phyloP scores from a whole-genome alignment of 2,329 filamentous ascomycete genomes.

The Diplocarpon rosae region DNA sequence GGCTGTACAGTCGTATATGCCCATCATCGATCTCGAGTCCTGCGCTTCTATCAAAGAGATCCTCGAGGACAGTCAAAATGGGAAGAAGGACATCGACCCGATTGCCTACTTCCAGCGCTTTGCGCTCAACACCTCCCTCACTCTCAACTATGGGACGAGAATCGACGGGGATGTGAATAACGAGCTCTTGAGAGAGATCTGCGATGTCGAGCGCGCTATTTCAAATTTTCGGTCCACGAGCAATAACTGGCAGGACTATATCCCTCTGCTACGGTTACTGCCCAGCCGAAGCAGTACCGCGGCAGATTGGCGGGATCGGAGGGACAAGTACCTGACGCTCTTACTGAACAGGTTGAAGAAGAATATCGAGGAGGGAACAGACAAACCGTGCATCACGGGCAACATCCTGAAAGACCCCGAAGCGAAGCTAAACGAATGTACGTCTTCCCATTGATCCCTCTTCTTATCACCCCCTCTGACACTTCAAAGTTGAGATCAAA shows the following conservation, averaged over 20 bases:
- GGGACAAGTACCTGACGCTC: conserved; percentile 53
- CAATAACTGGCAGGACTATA: conserved; percentile 78
- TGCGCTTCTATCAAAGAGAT: conserved; percentile 63
- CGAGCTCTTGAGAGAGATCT: conserved; percentile 60
- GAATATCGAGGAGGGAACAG: conserved; percentile 48
- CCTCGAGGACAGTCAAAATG: conserved; percentile 50
- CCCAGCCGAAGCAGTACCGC: conserved; percentile 52
- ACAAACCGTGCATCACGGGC: conserved; percentile 57
- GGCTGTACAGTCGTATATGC: conserved; percentile 68
- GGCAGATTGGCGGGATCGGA: conserved; percentile 51
- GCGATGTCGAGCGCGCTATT: conserved; percentile 63
- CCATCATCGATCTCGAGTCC: conserved; percentile 69
- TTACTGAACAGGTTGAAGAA: conserved; percentile 50
- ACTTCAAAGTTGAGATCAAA: conserved; percentile 55
- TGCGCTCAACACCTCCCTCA: conserved; percentile 66
- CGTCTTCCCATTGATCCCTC: conserved; percentile 11
- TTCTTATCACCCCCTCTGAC: conserved; percentile 29
- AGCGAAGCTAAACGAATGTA: conserved; percentile 56
- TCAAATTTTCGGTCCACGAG: conserved; percentile 68
- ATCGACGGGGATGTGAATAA: conserved; percentile 61
- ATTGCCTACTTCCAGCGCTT: conserved; percentile 64
- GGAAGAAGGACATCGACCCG: conserved; percentile 55
- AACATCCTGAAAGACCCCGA: conserved; percentile 52
- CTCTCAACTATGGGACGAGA: conserved; percentile 68
- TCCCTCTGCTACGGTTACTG: conserved; percentile 60